Evolutionary conservation across 352 stramenopile genomes (phyloP).

Genomic region (Globisporangium recalcitrans): DNA sequence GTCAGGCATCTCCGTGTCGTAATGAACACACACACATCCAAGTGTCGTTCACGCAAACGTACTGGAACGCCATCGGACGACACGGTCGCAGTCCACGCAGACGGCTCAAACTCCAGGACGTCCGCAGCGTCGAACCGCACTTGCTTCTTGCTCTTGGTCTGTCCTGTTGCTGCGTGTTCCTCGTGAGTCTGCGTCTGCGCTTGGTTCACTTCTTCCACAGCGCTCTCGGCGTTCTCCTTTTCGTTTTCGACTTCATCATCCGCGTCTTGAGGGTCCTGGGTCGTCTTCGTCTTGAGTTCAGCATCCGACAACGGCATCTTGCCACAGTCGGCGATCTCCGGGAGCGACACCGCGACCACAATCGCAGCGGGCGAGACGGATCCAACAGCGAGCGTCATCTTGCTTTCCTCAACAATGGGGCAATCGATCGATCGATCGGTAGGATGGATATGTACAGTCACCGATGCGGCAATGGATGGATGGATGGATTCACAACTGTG

Average conservation of each 20-base stretch:
- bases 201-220: slow-evolving; percentile 1
- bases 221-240: slow-evolving; percentile 1
- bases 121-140: slow-evolving; percentile 61
- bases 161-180: not conserved
- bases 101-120: slow-evolving; percentile 79
- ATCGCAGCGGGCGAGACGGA: slow-evolving; percentile 1
- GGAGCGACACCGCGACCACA: not conserved
- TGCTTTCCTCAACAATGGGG: not conserved
- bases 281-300: not conserved
- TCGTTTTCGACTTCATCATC: not conserved
- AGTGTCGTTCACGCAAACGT: slow-evolving; percentile 12
- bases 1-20: not conserved
- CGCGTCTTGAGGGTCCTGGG: not conserved
- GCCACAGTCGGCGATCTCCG: slow-evolving; percentile 1
- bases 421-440: not conserved
- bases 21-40: not conserved
- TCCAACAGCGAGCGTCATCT: not conserved
- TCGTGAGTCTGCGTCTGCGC: not conserved
- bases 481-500: not conserved
- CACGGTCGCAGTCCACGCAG: slow-evolving; percentile 74
- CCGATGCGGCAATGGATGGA: not conserved
- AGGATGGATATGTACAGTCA: slow-evolving; percentile 5
- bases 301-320: not conserved
- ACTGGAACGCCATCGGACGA: slow-evolving; percentile 74
- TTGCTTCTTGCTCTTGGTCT: slow-evolving; percentile 27